Evolutionary conservation across 2,329 filamentous ascomycete genomes (phyloP).

Genomic region (Penicillium oxalicum): DNA sequence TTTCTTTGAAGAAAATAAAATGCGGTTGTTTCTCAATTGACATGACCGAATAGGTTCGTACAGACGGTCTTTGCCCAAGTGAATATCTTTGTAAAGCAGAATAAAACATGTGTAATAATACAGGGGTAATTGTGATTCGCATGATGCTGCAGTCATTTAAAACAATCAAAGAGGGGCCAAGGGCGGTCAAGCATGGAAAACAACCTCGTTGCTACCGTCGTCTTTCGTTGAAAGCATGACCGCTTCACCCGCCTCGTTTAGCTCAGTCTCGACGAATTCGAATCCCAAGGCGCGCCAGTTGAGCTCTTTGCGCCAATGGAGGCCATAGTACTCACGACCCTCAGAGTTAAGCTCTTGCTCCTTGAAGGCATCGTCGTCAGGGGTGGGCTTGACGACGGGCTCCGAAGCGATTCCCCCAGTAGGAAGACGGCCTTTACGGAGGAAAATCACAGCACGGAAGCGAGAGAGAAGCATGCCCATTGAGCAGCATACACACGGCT

Average conservation of each 20-base stretch:
- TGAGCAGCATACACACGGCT: slow-evolving; percentile 92
- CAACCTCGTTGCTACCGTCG: slow-evolving; percentile 1
- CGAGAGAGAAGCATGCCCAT: slow-evolving; percentile 95
- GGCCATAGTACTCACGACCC: slow-evolving; percentile 45
- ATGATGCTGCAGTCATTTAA: too few species aligned
- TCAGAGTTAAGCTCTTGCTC: slow-evolving; percentile 14
- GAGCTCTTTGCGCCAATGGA: slow-evolving; percentile 58
- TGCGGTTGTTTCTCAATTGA: too few species aligned
- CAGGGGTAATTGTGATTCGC: too few species aligned
- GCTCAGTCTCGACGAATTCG: slow-evolving; percentile 38
- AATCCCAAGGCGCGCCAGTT: slow-evolving; percentile 48
- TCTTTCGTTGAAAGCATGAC: not conserved
- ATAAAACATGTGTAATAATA: too few species aligned
- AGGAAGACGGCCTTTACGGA: slow-evolving; percentile 58
- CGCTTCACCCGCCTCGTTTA: not conserved
- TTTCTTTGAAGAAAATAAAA: not conserved
- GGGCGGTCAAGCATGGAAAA: slow-evolving; percentile 19
- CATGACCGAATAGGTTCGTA: too few species aligned
- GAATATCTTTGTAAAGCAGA: too few species aligned
- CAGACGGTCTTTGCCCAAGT: too few species aligned
- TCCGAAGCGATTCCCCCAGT: slow-evolving; percentile 82
- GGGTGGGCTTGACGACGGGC: slow-evolving; percentile 23
- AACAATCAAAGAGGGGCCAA: too few species aligned
- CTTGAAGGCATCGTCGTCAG: slow-evolving; percentile 13
- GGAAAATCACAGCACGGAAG: slow-evolving; percentile 78